Base-by-base conservation (phyloP, 1,284 basidiomycete genomes). In the Veloporphyrellus conicus region DNA sequence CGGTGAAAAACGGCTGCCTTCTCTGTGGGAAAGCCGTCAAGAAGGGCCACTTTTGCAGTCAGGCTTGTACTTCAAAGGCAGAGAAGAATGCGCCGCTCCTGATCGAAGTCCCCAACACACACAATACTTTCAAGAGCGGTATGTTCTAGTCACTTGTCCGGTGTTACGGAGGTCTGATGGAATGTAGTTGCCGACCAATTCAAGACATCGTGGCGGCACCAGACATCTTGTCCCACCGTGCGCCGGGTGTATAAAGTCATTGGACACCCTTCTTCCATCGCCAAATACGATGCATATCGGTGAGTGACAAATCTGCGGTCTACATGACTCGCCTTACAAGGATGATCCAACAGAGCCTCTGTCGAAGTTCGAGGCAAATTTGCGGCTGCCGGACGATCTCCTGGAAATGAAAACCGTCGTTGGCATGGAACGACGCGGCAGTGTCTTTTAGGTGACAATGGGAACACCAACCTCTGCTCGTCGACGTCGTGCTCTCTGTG, bases 171-270 rank as follows among this genome's bases (percentile, higher is more conserved):
- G 2, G 14, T 47, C 52, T 64, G 42, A 60, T 29, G 12, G 32
- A 8, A 5, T 33, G 4, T 49, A 84, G 82, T 83, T 27, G 66
- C 71, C 23, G 78, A 79, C 52, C 82, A 84, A 53, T 84, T 84
- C 68, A 79, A 77, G 55, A 51, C 73, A 39, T 81, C 82, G n/a
- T 84, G 82, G 82, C 73, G 79, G 53, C 82, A 84, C 56, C 62
- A 73, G 29, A 74, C 73, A 12, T 36, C 63, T 16, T 77, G 78
- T 52, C 81, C 82, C 15, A 64, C 70, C 18, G 81, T 84, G 4
- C 68, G 71, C 36, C 72, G 69, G 46, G 69, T 84, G 31, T 83
- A 81, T 68, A 84, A 84, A 68, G 76, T 84, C 52, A 61, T 81
- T 14, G 63, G 68, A 4, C 64, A 76, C 3, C 64, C 73, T 27